Base-by-base conservation (phyloP, 1,284 basidiomycete species). In the Gymnopus androsaceus region DNA sequence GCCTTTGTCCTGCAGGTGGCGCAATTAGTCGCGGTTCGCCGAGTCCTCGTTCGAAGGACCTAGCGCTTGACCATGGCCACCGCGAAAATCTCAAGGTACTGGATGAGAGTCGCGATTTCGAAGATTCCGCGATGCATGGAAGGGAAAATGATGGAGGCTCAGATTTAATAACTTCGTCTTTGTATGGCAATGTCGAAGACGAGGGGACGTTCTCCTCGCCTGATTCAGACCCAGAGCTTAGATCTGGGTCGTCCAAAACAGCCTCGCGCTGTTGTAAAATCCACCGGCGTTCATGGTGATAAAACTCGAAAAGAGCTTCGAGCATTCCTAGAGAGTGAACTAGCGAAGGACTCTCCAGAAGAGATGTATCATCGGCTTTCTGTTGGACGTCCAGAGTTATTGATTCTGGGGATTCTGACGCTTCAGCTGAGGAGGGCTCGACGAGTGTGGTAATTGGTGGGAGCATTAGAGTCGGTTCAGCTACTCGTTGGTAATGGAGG, bases 241-340 rank as follows among this genome's bases (percentile, higher is more conserved):
- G 14, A 3, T 42, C 31, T 52, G 49, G 25, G 33, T 49, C 47
- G 30, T 51, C 64, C 66, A 79, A 77, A 38, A 82, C 71, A 46
- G 71, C 68, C 19, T 75, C 74, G 23, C 79, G 76, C 34, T 78
- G 78, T 41, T 75, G 80, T 63, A 84, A 81, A 4, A 87, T 79
- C 85, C 87, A 88, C 70, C 80, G 80, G 41, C 81, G 81, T 69
- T 87, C 83, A 62, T 83, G 77, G 64, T 85, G 81, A 67, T 89
- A 88, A 63, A 84, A 87, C 14, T 78, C 70, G 42, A 83, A 74
- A 53, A 89, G 80, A 31, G 80, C 77, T 60, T 87, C 80, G 63
- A 88, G 80, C 61, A 85, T 78, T 58, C 75, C 72, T 49, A 80
- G 72, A 15, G 85, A 4, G 76, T 75, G 53, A 66, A 63, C 38